A percentile compares a stretch with the other conserved stretches of the same genome.
phyloP scores from a whole-genome alignment of 192 early-diverging fungal species.

The Gigaspora rosea region DNA sequence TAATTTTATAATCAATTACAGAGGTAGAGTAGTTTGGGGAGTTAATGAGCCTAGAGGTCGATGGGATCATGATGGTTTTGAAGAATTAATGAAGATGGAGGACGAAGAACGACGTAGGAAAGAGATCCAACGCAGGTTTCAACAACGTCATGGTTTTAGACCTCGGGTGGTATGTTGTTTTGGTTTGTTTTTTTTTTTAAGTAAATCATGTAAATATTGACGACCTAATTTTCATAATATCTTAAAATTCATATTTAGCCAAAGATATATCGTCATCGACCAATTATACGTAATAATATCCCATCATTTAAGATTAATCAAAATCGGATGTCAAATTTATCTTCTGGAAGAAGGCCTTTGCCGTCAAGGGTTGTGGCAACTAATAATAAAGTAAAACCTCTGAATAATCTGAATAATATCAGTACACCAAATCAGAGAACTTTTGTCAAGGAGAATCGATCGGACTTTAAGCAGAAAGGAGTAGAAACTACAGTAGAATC shows the following conservation, averaged over 20 bases:
- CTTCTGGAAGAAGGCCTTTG: neutral
- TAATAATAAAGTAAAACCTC: neutral
- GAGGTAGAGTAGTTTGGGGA: slow-evolving; percentile 15
- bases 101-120: slow-evolving; percentile 31
- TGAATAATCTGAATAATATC: neutral
- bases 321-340: neutral
- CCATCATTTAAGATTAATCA: neutral
- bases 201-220: too few relatives aligned
- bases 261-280: neutral
- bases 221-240: neutral
- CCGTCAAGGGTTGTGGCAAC: neutral
- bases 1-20: neutral
- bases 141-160: slow-evolving; percentile 2
- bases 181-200: neutral
- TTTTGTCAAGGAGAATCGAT: neutral
- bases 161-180: neutral
- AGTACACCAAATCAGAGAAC: neutral
- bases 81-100: slow-evolving; percentile 53
- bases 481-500: neutral
- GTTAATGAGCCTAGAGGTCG: slow-evolving; percentile 28
- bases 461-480: neutral
- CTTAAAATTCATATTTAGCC: neutral
- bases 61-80: slow-evolving; percentile 56
- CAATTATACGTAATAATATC: neutral
- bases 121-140: neutral